Conservation (phyloP, 805 yeast species). For the Candida awuae region DNA sequence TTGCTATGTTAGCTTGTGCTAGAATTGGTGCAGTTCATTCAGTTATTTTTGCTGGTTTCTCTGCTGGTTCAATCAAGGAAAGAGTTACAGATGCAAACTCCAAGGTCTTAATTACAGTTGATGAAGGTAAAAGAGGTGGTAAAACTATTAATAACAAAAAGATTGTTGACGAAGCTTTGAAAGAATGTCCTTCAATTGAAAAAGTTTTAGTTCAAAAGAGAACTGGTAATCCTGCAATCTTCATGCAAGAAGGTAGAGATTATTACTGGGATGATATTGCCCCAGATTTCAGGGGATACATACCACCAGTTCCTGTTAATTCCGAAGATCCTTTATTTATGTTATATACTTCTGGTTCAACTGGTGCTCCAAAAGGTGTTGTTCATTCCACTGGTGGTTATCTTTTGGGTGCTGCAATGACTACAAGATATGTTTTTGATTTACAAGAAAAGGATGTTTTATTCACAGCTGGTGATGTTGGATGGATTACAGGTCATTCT, state of each 20-base stretch:
- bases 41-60: slow-evolving; percentile 94
- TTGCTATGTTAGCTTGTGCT: slow-evolving; percentile 88
- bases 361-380: slow-evolving; percentile 98
- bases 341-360: slow-evolving; percentile 95
- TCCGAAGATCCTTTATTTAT: slow-evolving; percentile 94
- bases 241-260: slow-evolving; percentile 75
- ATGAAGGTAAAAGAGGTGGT: slow-evolving; percentile 94
- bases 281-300: slow-evolving; percentile 71
- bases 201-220: slow-evolving; percentile 84
- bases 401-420: slow-evolving; percentile 82
- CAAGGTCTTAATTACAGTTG: slow-evolving; percentile 84
- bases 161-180: slow-evolving; percentile 90
- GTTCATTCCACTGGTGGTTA: slow-evolving; percentile 94
- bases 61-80: slow-evolving; percentile 86
- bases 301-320: slow-evolving; percentile 79
- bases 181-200: slow-evolving; percentile 62
- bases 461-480: slow-evolving; percentile 97
- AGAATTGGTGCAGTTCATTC: slow-evolving; percentile 96
- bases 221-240: slow-evolving; percentile 68
- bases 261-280: slow-evolving; percentile 93
- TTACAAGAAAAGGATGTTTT: slow-evolving; percentile 79
- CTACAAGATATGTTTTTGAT: slow-evolving; percentile 90
- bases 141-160: slow-evolving; percentile 86
- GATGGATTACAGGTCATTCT: slow-evolving; percentile 99
- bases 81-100: slow-evolving; percentile 84